Conservation (phyloP, 352 stramenopile genomes). For the Lagenidium sp. region DNA sequence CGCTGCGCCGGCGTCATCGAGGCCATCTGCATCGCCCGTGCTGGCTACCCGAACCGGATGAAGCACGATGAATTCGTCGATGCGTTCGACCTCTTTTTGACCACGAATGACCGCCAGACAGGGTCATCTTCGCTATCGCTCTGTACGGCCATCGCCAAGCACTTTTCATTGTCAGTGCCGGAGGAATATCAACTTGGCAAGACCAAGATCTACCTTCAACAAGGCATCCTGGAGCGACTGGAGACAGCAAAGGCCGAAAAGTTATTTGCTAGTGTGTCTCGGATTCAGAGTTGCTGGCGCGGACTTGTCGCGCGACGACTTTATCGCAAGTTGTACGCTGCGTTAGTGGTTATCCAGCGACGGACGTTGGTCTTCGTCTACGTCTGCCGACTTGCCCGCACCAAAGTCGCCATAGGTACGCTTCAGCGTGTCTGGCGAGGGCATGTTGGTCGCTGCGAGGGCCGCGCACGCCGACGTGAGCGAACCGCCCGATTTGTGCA, state of each 20-base stretch:
- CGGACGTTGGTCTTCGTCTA: constrained; percentile 38
- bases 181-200: constrained; percentile 75
- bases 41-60: constrained; percentile 67
- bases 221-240: constrained; percentile 65
- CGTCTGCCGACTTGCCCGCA: constrained; percentile 21
- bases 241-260: constrained; percentile 56
- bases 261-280: constrained; percentile 48
- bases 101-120: constrained; percentile 19
- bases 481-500: constrained; percentile 35
- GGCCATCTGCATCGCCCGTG: constrained; percentile 67
- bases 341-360: constrained; percentile 37
- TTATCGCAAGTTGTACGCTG: constrained; percentile 23
- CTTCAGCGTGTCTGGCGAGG: constrained; percentile 29
- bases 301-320: constrained; percentile 25
- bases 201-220: constrained; percentile 85
- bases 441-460: constrained; percentile 16
- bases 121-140: constrained; percentile 16
- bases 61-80: constrained; percentile 64
- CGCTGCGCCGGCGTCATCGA: constrained; percentile 77
- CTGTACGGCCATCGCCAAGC: constrained; percentile 43
- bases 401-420: constrained; percentile 5
- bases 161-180: constrained; percentile 48
- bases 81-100: constrained; percentile 67
- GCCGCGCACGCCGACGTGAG: constrained; percentile 18
- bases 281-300: constrained; percentile 58